Evolutionary conservation across 2,329 filamentous ascomycete species (phyloP), one percentile per base, ranked within the genome.

Genomic region (Aspergillus sclerotialis): DNA sequence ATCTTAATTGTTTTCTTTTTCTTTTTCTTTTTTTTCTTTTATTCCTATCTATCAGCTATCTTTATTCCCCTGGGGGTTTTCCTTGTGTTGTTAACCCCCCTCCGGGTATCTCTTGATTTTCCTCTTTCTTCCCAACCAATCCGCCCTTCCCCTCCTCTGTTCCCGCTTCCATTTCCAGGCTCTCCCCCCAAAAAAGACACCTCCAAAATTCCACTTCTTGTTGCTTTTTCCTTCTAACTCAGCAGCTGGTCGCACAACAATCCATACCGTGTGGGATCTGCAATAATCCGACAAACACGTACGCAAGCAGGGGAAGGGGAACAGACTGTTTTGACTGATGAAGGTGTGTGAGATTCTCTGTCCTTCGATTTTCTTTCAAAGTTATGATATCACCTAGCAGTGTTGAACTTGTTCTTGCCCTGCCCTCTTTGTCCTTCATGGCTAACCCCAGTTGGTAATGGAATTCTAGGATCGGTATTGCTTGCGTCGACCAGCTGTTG

Each of bases 301-400:
- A 7, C 19, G 6, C 19, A 10, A 10, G 6, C 10, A 23, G 19
- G 6, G 19, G 19, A 23, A 23, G 19, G 19, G 6, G 19, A 6
- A 7, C 19, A 10, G 19, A 23, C 6, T n/a, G n/a, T n/a, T 23
- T 13, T 28, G 42, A 46, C 47, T 49, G 47, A 53, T 52, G 48
- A 54, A 48, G 47, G 52, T 51, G 38, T 36, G 50, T 51, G n/a
- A n/a, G n/a, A n/a, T 28, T 36, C 33, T 35, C 32, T 18, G 17
- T 32, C 30, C 14, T 19, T 28, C 36, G 37, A 30, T 30, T 30
- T 18, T 33, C 37, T 23, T 17, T 27, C 27, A 39, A 38, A 43
- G 35, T 39, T 40, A 46, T 46, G 42, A 48, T 49, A 48, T 42
- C 44, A 46, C 19, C 19, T n/a, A n/a, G n/a, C n/a, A n/a, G n/a